Percentiles rank a stretch among this genome's conserved stretches.
These are phyloP conservation scores for Hypoxylon fuscum DNA, from an alignment of 495 filamentous ascomycete genomes.

Conservation along the genomic window DNA sequence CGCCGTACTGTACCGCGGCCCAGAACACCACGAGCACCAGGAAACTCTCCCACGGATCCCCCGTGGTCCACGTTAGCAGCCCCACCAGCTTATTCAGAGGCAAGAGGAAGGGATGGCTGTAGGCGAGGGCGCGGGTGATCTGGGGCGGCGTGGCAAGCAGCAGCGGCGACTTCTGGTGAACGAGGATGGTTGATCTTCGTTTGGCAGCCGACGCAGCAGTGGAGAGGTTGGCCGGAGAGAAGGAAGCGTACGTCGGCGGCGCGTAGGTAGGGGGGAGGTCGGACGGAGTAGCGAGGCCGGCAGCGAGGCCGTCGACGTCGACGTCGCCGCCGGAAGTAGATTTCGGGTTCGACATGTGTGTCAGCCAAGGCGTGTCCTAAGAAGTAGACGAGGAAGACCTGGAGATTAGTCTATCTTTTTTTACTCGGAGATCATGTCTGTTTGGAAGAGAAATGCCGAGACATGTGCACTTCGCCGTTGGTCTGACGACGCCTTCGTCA, in stretches of 20 bases:
- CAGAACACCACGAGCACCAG: conserved; percentile 85
- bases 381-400: conserved; percentile 21
- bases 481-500: conserved; percentile 6
- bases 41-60: conserved; percentile 97
- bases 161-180: conserved; percentile 95
- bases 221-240: conserved; percentile 82
- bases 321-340: conserved; percentile 40
- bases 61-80: conserved; percentile 90
- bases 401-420: conserved; percentile 33
- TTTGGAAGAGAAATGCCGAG: neutral
- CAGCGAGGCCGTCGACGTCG: too few species aligned
- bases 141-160: conserved; percentile 93
- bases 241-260: conserved; percentile 81
- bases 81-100: conserved; percentile 85
- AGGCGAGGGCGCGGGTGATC: conserved; percentile 89
- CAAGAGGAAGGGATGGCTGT: conserved; percentile 91
- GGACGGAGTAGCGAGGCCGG: conserved; percentile 27
- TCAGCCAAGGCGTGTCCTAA: conserved; percentile 59
- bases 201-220: conserved; percentile 71
- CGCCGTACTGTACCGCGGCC: conserved; percentile 85
- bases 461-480: neutral
- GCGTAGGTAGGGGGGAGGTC: conserved; percentile 48
- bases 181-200: conserved; percentile 87
- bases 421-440: neutral
- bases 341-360: conserved; percentile 59